Conservation (phyloP, 1,284 basidiomycete genomes). For the Apiotrichum gamsii region DNA sequence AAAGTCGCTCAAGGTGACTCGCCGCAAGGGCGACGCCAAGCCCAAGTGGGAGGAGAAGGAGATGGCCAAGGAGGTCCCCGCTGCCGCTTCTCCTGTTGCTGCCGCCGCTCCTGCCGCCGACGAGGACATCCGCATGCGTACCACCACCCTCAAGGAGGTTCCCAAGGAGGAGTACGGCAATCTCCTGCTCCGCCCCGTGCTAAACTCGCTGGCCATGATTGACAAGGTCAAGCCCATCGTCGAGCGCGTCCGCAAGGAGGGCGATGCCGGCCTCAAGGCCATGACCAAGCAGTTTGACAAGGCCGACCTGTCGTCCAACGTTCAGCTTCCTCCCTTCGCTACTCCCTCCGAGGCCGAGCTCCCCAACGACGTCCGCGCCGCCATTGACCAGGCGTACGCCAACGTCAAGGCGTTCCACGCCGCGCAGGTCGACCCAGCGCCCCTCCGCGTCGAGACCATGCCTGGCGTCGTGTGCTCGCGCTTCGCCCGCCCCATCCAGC, state of each 20-base stretch:
- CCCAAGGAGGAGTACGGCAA: conserved; percentile 57
- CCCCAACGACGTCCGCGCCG: conserved; percentile 60
- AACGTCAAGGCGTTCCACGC: conserved; percentile 90
- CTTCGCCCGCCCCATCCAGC: conserved; percentile 86
- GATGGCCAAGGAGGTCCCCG: conserved; percentile 25
- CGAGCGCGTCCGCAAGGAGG: conserved; percentile 71
- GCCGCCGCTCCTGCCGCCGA: conserved; percentile 38
- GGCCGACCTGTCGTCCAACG: conserved; percentile 50
- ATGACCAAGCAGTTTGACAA: conserved; percentile 93
- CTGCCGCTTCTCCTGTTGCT: conserved; percentile 24
- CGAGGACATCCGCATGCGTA: conserved; percentile 65
- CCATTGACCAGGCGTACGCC: conserved; percentile 86
- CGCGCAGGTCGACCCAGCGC: conserved; percentile 66
- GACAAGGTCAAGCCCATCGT: conserved; percentile 92
- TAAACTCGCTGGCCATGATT: conserved; percentile 91
- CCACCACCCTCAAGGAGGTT: conserved; percentile 57
- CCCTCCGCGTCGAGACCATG: conserved; percentile 90
- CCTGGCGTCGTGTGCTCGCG: conserved; percentile 92
- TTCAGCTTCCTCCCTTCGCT: conserved; percentile 49
- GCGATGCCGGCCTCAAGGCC: conserved; percentile 80
- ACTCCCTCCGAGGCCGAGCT: conserved; percentile 53
- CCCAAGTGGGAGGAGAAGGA: conserved; percentile 62
- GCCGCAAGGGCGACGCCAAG: conserved; percentile 90
- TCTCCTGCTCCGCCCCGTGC: conserved; percentile 82
- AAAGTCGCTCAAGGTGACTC: conserved; percentile 81